phyloP scores from a whole-genome alignment of 2,329 filamentous ascomycete species.

The Aspergillus pseudoterreus region DNA sequence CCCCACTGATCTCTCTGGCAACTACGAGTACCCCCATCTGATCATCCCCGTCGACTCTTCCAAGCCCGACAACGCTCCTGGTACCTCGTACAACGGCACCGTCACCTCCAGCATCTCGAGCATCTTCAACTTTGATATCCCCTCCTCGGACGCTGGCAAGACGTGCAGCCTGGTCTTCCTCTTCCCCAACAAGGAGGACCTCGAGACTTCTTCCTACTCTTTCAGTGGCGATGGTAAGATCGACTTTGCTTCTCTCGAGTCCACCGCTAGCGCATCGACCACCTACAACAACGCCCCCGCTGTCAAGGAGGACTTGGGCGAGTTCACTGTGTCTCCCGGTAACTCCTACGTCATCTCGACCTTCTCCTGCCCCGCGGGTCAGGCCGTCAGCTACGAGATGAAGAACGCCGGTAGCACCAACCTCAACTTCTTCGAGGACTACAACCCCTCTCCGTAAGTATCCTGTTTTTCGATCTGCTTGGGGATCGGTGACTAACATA shows the following conservation, averaged over 20 bases:
- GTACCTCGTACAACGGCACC: constrained; percentile 55
- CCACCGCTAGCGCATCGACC: constrained; percentile 47
- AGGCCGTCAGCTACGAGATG: constrained; percentile 53
- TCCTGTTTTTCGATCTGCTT: neutral
- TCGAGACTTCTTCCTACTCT: constrained; percentile 58
- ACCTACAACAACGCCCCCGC: constrained; percentile 53
- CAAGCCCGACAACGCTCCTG: constrained; percentile 49
- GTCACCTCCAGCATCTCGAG: constrained; percentile 52
- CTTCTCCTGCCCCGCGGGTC: constrained; percentile 53
- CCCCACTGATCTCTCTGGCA: constrained; percentile 43
- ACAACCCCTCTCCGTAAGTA: constrained; percentile 50
- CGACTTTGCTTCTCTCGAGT: constrained; percentile 50
- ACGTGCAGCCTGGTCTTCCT: constrained; percentile 65
- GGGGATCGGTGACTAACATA: constrained; percentile 6
- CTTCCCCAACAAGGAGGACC: constrained; percentile 54
- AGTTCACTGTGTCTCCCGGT: constrained; percentile 49
- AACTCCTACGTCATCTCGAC: constrained; percentile 52
- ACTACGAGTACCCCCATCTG: constrained; percentile 58
- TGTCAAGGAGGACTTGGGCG: constrained; percentile 43
- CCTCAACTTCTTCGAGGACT: constrained; percentile 63
- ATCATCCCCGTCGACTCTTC: constrained; percentile 59
- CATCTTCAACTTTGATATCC: constrained; percentile 69
- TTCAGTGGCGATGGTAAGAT: constrained; percentile 54
- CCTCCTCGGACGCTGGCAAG: constrained; percentile 50
- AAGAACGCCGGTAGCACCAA: constrained; percentile 48